Evolutionary conservation across 2,329 filamentous ascomycete species (phyloP), one percentile per base, ranked within the genome.

Genomic region (Didymella pomorum): DNA sequence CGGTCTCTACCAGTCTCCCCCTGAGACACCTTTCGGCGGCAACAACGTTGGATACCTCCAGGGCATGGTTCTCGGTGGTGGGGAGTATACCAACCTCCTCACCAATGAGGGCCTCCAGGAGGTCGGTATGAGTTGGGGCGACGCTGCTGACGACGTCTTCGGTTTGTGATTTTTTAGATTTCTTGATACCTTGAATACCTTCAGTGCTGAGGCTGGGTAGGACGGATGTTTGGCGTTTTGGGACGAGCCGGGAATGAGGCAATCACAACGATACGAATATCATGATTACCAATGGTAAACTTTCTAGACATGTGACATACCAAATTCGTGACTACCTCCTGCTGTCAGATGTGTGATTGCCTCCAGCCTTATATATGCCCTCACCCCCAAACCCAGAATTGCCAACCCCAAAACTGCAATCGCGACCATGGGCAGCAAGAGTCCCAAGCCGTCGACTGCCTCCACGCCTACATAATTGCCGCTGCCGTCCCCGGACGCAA

Each of bases 111-210:
- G 47, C n/a, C 37, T 43, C 23, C 43, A 44, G 10, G 33, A 43
- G 9, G 14, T 43, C 16, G 55, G 35, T 14, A 53, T 25, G 35
- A n/a, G 46, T 44, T 57, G 72, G 68, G 9, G 66, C 69, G 47
- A 52, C 70, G 70, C 62, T 64, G 64, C 29, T 71, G 66, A 51
- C 71, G 75, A 59, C 71, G 61, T 51, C 67, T 75, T 76, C 57
- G n/a, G 28, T 25, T 25, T 25, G 23, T 25, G 7, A 25, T n/a
- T n/a, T n/a, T n/a, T n/a, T n/a, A 25, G 7, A 25, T 3, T 25
- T 25, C 23, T 25, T n/a, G n/a, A n/a, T n/a, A n/a, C n/a, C n/a
- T 25, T 25, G 23, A 3, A 25, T 25, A 31, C 14, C 29, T 37
- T 10, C 16, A 11, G 25, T 39, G 8, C 14, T 33, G 28, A 20